These are phyloP conservation scores for Phytophthora constricta DNA, from an alignment of 352 stramenopile species.

Conservation along the genomic window DNA sequence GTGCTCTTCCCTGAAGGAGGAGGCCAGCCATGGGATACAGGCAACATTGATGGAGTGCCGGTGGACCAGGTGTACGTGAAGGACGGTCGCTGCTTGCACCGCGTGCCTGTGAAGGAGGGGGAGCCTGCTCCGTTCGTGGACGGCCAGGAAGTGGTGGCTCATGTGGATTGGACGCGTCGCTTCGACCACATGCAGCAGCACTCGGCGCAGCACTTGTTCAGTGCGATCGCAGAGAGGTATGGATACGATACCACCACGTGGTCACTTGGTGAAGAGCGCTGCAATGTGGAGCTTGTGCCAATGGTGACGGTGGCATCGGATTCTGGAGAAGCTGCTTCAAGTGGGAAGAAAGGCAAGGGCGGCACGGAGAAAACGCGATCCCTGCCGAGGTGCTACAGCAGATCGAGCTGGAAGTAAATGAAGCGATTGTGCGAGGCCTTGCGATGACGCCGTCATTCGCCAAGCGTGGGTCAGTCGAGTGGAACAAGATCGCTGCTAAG, in stretches of 20 bases:
- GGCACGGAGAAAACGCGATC: conserved; percentile 49
- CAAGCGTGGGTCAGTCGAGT: conserved; percentile 58
- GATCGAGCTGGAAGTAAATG: conserved; percentile 83
- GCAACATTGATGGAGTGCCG: conserved; percentile 48
- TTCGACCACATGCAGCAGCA: conserved; percentile 92
- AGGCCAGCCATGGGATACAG: conserved; percentile 87
- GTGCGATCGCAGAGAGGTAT: conserved; percentile 79
- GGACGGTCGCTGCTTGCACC: conserved; percentile 71
- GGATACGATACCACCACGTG: conserved; percentile 84
- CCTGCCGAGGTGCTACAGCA: conserved; percentile 44
- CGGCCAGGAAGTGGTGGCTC: conserved; percentile 58
- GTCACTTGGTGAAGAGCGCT: conserved; percentile 69
- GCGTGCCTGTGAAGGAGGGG: conserved; percentile 36
- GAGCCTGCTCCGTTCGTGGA: conserved; percentile 41
- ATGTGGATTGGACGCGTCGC: conserved; percentile 78
- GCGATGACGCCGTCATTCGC: conserved; percentile 67
- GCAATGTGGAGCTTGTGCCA: conserved; percentile 85
- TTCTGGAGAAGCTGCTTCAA: not conserved
- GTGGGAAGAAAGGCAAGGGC: conserved; percentile 34
- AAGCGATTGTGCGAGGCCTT: conserved; percentile 65
- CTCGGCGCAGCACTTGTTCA: conserved; percentile 90
- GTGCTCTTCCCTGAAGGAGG: conserved; percentile 90
- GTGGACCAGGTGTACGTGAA: conserved; percentile 75
- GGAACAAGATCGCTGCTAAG: conserved; percentile 63
- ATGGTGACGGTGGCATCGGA: conserved; percentile 11